Base-by-base conservation (phyloP, 345 rosid species). In the Lagerstroemia speciosa region DNA sequence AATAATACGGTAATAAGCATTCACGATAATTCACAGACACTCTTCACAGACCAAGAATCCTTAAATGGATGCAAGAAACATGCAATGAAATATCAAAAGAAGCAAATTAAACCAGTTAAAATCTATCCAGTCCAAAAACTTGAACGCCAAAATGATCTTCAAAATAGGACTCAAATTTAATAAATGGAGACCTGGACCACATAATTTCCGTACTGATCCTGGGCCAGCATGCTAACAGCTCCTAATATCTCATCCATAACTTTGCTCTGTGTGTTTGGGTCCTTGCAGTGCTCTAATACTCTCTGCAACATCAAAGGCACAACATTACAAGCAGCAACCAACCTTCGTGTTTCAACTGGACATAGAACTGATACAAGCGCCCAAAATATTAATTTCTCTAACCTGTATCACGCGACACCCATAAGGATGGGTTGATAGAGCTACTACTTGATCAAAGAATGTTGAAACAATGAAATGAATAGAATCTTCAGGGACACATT, bases 371-470 rank as follows among this genome's bases (percentile, higher is more conserved):
- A 32, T 45, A 6, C 31, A 30, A 22, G 27, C 1, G 4, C n/a
- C 26, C 33, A 66, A 52, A 11, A 32, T 31, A 37, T 29, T 15
- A 36, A 16, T 26, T 36, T 57, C n/a, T 31, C 3, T 6, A 67
- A 84, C 89, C 89, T 84, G 89, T 67, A 84, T 78, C 61, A 84
- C 89, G 53, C 89, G 81, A 70, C 89, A 84, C 26, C 89, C 89
- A 75, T 84, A 84, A 14, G 89, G 89, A 77, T 84, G 89, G 53
- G 86, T 82, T 48, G 89, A 84, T 55, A 84, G 81, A 32, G 69
- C 69, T 67, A 82, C 82, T 65, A 84, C 89, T 75, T 80, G 84
- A 62, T 78, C 86, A 61, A 69, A 82, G 72, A 84, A 82, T 37
- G 83, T 74, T 2, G 83, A 67, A 57, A 82, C 77, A 36, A 84